These are phyloP conservation scores for Boletus hoseneyae DNA, from an alignment of 1,284 basidiomycete genomes.

Conservation along the genomic window DNA sequence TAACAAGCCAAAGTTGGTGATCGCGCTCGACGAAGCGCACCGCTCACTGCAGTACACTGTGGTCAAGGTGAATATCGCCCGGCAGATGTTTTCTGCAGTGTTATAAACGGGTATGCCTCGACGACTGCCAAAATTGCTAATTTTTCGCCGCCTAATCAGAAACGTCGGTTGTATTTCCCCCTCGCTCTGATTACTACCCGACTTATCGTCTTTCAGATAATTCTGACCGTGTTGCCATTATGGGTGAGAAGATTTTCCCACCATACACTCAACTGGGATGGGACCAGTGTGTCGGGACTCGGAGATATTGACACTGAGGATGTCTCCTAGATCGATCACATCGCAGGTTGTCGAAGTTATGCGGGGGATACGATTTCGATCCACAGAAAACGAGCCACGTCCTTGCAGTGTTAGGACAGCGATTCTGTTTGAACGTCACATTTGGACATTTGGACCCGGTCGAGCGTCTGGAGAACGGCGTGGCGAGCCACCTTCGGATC, in stretches of 20 bases:
- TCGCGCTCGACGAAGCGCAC: slow-evolving; percentile 1
- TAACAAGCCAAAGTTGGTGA: background rate
- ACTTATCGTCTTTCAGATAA: background rate
- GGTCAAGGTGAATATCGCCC: background rate
- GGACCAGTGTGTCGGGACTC: background rate
- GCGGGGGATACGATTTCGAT: background rate
- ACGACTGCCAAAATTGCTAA: background rate
- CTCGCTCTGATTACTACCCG: no score
- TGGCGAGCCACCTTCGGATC: slow-evolving; percentile 6
- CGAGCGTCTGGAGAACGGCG: background rate
- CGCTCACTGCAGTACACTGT: background rate
- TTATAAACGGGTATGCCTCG: background rate
- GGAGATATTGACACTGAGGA: background rate
- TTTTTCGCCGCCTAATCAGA: background rate
- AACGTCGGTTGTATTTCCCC: background rate
- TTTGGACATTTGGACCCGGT: slow-evolving; percentile 8
- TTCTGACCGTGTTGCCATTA: background rate
- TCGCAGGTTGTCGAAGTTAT: background rate
- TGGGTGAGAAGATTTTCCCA: background rate
- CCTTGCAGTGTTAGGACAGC: slow-evolving; percentile 10
- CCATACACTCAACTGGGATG: slow-evolving; percentile 4
- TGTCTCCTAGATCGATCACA: background rate
- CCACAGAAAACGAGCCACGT: background rate
- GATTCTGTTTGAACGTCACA: slow-evolving; percentile 6
- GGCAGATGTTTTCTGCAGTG: background rate